A percentile compares a stretch with the other conserved stretches of the same genome.
Evolutionary conservation across 805 yeast species (phyloP).

Genomic region (Kazachstania taianensis): DNA sequence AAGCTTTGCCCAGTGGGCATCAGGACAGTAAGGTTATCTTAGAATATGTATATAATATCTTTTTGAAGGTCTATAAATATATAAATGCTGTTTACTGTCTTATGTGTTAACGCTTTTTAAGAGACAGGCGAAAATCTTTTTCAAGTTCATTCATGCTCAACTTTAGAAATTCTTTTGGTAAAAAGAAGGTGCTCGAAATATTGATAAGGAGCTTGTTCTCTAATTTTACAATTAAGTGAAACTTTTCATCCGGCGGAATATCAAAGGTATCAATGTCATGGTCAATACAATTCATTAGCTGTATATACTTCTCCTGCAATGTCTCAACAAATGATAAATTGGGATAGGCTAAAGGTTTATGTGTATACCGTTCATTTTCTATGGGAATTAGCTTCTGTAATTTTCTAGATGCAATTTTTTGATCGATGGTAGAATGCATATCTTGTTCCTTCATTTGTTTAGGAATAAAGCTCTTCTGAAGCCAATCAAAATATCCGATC

Average conservation of each 20-base stretch:
- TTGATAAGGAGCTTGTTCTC: slow-evolving; percentile 10
- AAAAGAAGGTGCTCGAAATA: slow-evolving; percentile 11
- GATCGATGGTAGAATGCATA: slow-evolving; percentile 18
- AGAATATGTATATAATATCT: not conserved
- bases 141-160: slow-evolving; percentile 9
- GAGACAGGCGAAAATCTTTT: slow-evolving; percentile 5
- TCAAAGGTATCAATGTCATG: slow-evolving; percentile 1
- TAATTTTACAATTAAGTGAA: slow-evolving; percentile 6
- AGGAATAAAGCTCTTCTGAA: slow-evolving; percentile 17
- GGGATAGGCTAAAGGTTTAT: not conserved
- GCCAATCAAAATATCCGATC: slow-evolving; percentile 21
- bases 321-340: slow-evolving; percentile 14
- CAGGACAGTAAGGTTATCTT: slow-evolving; percentile 21
- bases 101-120: not conserved
- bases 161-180: slow-evolving; percentile 10
- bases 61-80: not conserved
- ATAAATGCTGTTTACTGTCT: not conserved
- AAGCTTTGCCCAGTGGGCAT: slow-evolving; percentile 29
- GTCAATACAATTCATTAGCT: slow-evolving; percentile 9
- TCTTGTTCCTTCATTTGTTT: slow-evolving; percentile 8
- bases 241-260: slow-evolving; percentile 1
- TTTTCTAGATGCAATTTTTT: slow-evolving; percentile 24
- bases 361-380: slow-evolving; percentile 2
- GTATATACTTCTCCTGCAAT: slow-evolving; percentile 18
- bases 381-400: slow-evolving; percentile 22